Evolutionary conservation across 345 rosid genomes (phyloP).

Genomic region (Balakata baccata): DNA sequence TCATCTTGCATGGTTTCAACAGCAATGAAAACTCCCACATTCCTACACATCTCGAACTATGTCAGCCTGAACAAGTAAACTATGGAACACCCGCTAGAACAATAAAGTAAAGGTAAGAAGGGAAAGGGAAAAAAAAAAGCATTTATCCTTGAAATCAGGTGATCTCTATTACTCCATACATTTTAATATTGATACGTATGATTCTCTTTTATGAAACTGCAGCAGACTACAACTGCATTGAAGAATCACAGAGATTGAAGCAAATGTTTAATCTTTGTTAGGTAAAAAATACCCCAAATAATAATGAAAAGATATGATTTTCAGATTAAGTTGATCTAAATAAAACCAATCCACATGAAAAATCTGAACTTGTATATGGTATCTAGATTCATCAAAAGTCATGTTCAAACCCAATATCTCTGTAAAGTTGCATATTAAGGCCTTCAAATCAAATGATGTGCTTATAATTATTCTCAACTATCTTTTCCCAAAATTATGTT

Average conservation of each 20-base stretch:
- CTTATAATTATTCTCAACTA: not conserved
- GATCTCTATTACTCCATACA: not conserved
- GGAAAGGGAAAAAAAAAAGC: not conserved
- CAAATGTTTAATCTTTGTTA: too few species aligned
- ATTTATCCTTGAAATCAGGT: not conserved
- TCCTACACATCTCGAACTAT: conserved; percentile 12
- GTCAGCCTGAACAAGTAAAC: conserved; percentile 19
- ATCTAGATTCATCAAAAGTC: not conserved
- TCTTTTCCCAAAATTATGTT: not conserved
- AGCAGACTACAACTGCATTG: too few species aligned
- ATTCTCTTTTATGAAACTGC: conserved; percentile 1
- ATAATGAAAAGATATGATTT: conserved; percentile 11
- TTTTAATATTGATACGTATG: not conserved
- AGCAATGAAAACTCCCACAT: conserved; percentile 7
- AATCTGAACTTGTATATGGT: conserved; percentile 8
- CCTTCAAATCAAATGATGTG: conserved; percentile 1
- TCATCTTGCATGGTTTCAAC: conserved; percentile 24
- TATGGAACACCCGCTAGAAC: conserved; percentile 32
- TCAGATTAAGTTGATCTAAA: not conserved
- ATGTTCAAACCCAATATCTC: conserved; percentile 2
- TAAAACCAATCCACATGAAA: conserved; percentile 4
- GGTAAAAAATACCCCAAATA: not conserved
- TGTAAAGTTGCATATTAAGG: conserved; percentile 7
- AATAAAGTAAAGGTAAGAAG: conserved; percentile 21
- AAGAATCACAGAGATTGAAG: too few species aligned